Evolutionary conservation across 352 stramenopile species (phyloP), one percentile per base, ranked within the genome.

Genomic region (Globisporangium paroecandrum): DNA sequence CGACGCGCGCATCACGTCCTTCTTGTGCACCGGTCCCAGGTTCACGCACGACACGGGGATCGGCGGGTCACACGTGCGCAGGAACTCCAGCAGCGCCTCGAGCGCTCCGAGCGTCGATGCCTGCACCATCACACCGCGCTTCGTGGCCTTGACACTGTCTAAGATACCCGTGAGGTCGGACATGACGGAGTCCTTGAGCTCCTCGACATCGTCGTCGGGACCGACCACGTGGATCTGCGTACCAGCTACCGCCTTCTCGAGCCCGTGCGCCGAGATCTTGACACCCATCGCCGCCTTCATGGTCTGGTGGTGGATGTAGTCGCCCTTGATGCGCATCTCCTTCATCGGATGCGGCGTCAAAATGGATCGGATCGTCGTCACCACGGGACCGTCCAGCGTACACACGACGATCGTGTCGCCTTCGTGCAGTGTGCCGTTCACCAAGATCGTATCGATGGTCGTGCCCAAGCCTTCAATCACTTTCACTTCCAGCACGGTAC

Each of bases 401-500:
- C 97, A 99, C 53, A 99, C 97, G 9, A 99, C 97, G 69, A 99
- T 99, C 18, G 87, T 96, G 65, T 99, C 90, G 36, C 97, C 97
- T 77, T 99, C 96, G 63, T 90, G 83, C 29, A 99, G 77, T 60
- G 85, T 91, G 47, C 98, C 98, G 78, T 99, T 99, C 20, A 99
- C 97, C 38, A 99, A 81, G 69, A 99, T 94, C 15, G 98, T 97
- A 90, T 99, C 98, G 43, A 99, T 97, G 12, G 98, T 99, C 68
- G 98, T 99, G 66, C 98, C 98, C 8, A 99, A 83, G 64, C 98
- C 98, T 77, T 99, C 97, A 69, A 99, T 99, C 32, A 97, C 96
- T 89, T 99, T 99, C 49, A 99, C 98, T 83, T 99, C 98, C 24
- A 99, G 80, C 54, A 99, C 97, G 5, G 97, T 99, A 83, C 89